phyloP scores from a whole-genome alignment of 805 yeast species.

The Pichia sporocuriosa region DNA sequence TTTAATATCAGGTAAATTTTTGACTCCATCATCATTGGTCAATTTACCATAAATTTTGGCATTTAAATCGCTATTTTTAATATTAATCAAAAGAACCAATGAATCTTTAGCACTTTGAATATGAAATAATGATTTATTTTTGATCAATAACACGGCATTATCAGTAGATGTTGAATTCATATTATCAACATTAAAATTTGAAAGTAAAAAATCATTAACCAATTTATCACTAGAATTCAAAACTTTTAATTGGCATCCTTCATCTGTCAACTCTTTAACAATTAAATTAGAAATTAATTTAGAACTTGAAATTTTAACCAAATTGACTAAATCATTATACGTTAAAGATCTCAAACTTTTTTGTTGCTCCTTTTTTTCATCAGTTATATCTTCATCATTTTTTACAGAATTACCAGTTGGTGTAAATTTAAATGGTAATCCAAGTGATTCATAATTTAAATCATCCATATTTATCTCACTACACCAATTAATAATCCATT shows the following conservation, averaged over 20 bases:
- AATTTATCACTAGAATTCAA: conserved; percentile 19
- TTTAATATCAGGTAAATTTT: conserved; percentile 22
- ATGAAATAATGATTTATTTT: conserved; percentile 31
- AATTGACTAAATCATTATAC: conserved; percentile 31
- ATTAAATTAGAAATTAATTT: conserved; percentile 45
- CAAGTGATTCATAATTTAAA: conserved; percentile 2
- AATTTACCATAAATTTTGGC: conserved; percentile 32
- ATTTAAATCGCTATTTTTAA: conserved; percentile 23
- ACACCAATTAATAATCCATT: conserved; percentile 51
- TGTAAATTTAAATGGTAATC: neutral
- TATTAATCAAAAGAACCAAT: conserved; percentile 27
- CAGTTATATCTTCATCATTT: neutral
- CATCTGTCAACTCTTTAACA: conserved; percentile 40
- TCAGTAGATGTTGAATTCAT: conserved; percentile 11
- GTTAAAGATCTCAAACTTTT: conserved; percentile 9
- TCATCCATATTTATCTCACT: conserved; percentile 24
- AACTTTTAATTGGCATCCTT: conserved; percentile 34
- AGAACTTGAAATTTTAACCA: conserved; percentile 40
- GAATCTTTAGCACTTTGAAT: conserved; percentile 33
- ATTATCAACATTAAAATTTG: conserved; percentile 25
- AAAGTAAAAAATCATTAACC: conserved; percentile 17
- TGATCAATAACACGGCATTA: conserved; percentile 28
- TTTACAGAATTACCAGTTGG: neutral
- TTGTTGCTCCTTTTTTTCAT: neutral
- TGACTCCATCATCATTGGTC: conserved; percentile 17